These are phyloP conservation scores for Fomes fomentarius DNA, from an alignment of 1,284 basidiomycete genomes.

Conservation along the genomic window DNA sequence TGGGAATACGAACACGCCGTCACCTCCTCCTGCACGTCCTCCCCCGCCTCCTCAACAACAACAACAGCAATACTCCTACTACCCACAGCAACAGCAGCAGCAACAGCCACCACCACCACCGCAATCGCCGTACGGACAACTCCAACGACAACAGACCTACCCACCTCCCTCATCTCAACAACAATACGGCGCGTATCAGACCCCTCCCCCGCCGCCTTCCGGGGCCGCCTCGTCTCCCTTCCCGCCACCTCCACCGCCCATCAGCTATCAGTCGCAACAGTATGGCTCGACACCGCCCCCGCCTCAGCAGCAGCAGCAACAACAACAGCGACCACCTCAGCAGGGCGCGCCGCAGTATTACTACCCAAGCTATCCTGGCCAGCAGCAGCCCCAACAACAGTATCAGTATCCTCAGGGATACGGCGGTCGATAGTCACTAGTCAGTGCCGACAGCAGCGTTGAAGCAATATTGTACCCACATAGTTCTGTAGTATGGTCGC, in stretches of 20 bases:
- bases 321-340: too few species aligned
- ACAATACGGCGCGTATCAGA: constrained; percentile 28
- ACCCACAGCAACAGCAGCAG: constrained; percentile 6
- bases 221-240: constrained; percentile 22
- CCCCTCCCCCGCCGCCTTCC: constrained; percentile 6
- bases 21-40: constrained; percentile 33
- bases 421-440: too few species aligned
- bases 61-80: constrained; percentile 28
- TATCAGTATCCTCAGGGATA: too few species aligned
- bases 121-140: constrained; percentile 22
- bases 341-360: too few species aligned
- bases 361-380: too few species aligned
- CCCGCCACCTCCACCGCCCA: constrained; percentile 39
- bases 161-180: constrained; percentile 36
- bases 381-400: too few species aligned
- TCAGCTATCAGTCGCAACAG: constrained; percentile 36
- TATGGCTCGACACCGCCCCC: constrained; percentile 31
- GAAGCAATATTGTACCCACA: too few species aligned
- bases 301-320: constrained; percentile 31
- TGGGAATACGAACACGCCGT: constrained; percentile 22
- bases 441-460: too few species aligned
- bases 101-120: too few species aligned
- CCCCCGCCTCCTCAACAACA: constrained; percentile 36
- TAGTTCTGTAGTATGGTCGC: too few species aligned
- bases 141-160: constrained; percentile 34